Base-by-base conservation (phyloP, 2,329 filamentous ascomycete genomes). In the Pseudogymnoascus sp. region DNA sequence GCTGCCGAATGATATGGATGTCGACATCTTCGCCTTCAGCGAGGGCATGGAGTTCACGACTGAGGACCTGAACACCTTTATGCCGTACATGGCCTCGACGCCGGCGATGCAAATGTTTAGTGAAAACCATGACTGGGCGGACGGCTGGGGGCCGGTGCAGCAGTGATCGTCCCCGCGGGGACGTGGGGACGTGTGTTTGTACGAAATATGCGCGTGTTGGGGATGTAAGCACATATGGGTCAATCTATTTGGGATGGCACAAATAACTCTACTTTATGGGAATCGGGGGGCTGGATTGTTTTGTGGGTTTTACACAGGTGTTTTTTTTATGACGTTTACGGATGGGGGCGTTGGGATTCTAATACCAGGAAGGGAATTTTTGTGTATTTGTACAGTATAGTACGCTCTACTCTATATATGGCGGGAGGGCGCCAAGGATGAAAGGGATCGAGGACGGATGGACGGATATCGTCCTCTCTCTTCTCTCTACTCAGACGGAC, bases 21-120 rank as follows among this genome's bases (percentile, higher is more conserved):
- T 60, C 4, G 58, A 60, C 30, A 60, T 60, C 19, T 38, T 41
- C 11, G 58, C 58, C 4, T 41, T 60, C 6, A 39, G 35, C 14
- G 58, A 60, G 58, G 58, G 58, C 1, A 60, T 60, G 58, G 58
- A 60, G 49, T 55, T 55, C 9, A 55, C 49, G 16, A 55, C 25
- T 19, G 49, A 55, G 11, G 49, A 55, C 16, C 4, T 55, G 28
- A 55, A 33, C 5, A 55, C n/a, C 11, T 55, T 55, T 19, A 19
- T 55, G 49, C 49, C 49, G 28, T 55, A 19, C 33, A 55, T 55
- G 2, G 11, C 16, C 28, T 12, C 49, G 2, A 22, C 49, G 16
- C 2, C 28, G 16, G 49, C 33, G 16, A 55, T 33, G 49, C 28
- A 55, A 8, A 22, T 33, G 16, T 55, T 33, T 33, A 9, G 33